Base-by-base conservation (phyloP, 768 basidiomycete genomes). In the Mycena kentingensis region DNA sequence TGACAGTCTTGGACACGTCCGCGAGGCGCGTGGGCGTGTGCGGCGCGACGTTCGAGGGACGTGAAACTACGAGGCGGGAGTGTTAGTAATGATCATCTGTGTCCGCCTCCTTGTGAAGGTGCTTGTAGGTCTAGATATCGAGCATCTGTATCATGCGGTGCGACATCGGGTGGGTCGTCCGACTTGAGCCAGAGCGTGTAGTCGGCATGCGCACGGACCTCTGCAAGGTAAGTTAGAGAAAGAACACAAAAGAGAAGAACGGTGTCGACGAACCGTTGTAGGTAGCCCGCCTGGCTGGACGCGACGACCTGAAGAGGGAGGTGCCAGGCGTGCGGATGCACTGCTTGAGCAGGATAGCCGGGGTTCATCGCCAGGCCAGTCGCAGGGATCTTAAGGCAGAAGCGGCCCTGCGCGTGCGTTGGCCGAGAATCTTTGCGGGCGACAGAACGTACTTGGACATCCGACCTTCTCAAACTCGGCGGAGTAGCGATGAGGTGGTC, bases 281-380 rank as follows among this genome's bases (percentile, higher is more conserved):
- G 63, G 61, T 75, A 77, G 13, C 69, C 72, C 7, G 73, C 76
- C 55, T 78, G 76, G 31, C 67, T 66, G 21, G 77, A 74, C 7
- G 77, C 75, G 45, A 78, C 66, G 26, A 77, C 77, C 51, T 79
- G 78, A 80, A 80, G 25, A 80, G 64, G 34, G 70, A 69, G 1
- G 77, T 79, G 26, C 70, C 77, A 18, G 78, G 70, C 2, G 76
- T 78, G 24, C 71, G 61, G 49, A 77, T 77, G 43, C 77, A 76
- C 25, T 67, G 58, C 22, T 64, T 65, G 37, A 70, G 67, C 18
- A 77, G 67, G 21, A 69, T 60, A 21, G 51, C 76, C 73, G 3
- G 78, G 77, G 34, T 71, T 58, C 43, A 77, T 65, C 10, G 73
- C 70, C 36, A 75, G 72, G 3, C 72, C 73, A 0, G 77, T 78